A percentile compares a stretch with the other conserved stretches of the same genome.
Evolutionary conservation across 345 rosid genomes (phyloP).

Genomic region (Brassica nigra): DNA sequence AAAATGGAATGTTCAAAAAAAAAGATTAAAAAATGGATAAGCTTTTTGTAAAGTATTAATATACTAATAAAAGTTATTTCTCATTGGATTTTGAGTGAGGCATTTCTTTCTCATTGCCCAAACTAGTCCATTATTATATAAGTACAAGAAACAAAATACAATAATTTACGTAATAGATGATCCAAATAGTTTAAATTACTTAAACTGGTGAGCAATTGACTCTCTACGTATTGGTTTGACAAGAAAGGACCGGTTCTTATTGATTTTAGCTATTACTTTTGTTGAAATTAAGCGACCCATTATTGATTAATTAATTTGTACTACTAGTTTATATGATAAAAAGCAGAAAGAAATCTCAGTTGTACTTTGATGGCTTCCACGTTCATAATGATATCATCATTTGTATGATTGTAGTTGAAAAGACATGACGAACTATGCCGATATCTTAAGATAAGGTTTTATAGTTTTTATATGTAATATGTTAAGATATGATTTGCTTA

Average conservation of each 20-base stretch:
- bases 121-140: slow-evolving; percentile 8
- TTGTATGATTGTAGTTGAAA: slow-evolving; percentile 27
- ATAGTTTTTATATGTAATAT: not conserved
- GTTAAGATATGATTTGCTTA: slow-evolving; percentile 27
- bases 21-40: not conserved
- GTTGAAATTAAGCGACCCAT: slow-evolving; percentile 18
- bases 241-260: slow-evolving; percentile 29
- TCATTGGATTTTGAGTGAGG: slow-evolving; percentile 27
- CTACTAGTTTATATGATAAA: not conserved
- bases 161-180: slow-evolving; percentile 21
- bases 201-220: slow-evolving; percentile 27
- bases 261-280: slow-evolving; percentile 1
- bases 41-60: slow-evolving; percentile 27
- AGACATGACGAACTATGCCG: slow-evolving; percentile 32
- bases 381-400: slow-evolving; percentile 33
- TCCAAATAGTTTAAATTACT: slow-evolving; percentile 24
- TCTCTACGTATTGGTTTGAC: slow-evolving; percentile 39
- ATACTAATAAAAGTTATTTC: slow-evolving; percentile 15
- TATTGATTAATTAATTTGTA: slow-evolving; percentile 26
- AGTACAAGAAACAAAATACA: not conserved
- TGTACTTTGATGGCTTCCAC: slow-evolving; percentile 33
- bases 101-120: slow-evolving; percentile 15
- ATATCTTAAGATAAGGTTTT: slow-evolving; percentile 14
- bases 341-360: slow-evolving; percentile 21
- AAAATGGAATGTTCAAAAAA: not conserved